A percentile compares a stretch with the other conserved stretches of the same genome.
phyloP scores from a whole-genome alignment of 495 filamentous ascomycete genomes.

The Penicillium coprophilum region DNA sequence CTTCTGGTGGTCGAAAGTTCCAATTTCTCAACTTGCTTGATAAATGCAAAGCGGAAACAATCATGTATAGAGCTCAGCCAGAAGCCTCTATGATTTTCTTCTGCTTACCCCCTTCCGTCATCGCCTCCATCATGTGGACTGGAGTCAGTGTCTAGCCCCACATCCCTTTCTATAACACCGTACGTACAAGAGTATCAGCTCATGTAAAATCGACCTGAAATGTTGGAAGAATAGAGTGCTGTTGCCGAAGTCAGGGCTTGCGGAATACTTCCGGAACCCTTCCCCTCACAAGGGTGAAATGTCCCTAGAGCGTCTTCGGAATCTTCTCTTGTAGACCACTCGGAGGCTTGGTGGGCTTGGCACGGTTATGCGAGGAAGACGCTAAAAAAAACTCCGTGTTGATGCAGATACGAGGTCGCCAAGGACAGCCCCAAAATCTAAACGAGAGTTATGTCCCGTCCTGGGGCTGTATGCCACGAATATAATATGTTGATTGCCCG shows the following conservation, averaged over 20 bases:
- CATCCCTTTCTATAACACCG: no score
- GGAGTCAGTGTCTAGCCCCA: no score
- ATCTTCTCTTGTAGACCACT: no score
- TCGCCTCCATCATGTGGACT: no score
- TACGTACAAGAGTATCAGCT: no score
- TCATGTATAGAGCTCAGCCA: background rate
- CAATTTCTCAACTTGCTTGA: conserved; percentile 35
- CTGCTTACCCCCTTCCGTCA: background rate
- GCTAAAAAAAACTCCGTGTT: background rate
- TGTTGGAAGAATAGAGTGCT: no score
- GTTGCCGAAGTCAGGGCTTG: no score
- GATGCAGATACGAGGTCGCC: background rate
- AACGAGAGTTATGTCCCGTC: background rate
- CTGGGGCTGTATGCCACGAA: background rate
- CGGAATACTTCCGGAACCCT: no score
- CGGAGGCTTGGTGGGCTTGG: background rate
- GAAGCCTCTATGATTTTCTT: background rate
- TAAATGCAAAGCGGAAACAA: background rate
- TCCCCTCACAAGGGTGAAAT: no score
- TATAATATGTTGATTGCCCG: background rate
- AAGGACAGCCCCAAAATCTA: background rate
- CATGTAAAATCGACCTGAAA: no score
- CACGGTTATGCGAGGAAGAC: background rate
- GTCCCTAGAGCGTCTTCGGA: no score
- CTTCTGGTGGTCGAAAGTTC: conserved; percentile 56